These are phyloP conservation scores for Persicaria maculosa DNA, from an alignment of 148 eudicot species.

Conservation along the genomic window DNA sequence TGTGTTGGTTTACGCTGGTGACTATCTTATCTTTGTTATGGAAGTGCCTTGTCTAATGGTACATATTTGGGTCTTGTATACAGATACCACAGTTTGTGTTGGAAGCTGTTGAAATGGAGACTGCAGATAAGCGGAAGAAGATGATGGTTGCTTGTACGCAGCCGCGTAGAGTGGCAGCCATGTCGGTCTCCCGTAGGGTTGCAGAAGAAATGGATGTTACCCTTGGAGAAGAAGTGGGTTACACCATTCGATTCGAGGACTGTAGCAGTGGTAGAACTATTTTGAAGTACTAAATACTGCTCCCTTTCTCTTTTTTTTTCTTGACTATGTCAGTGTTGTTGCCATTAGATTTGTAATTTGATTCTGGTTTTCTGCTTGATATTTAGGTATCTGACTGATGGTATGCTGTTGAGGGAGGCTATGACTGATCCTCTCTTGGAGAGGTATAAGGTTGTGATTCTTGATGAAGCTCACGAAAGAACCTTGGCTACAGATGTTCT, in stretches of 20 bases:
- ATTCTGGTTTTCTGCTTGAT: conserved; percentile 6
- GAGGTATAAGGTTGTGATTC: conserved; percentile 72
- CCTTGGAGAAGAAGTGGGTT: conserved; percentile 97
- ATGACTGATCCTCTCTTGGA: conserved; percentile 91
- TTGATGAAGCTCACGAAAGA: conserved; percentile 95
- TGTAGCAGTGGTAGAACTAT: conserved; percentile 73
- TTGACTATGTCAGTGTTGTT: neutral
- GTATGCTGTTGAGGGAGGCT: conserved; percentile 95
- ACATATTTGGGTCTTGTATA: neutral
- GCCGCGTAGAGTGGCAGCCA: conserved; percentile 98
- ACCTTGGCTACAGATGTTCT: conserved; percentile 87
- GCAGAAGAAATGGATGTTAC: conserved; percentile 98
- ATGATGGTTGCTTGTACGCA: conserved; percentile 88
- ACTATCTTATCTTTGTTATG: neutral
- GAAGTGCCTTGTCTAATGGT: neutral
- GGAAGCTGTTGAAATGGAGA: conserved; percentile 73
- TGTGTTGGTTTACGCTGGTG: neutral
- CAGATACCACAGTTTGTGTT: conserved; percentile 97
- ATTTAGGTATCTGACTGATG: conserved; percentile 79
- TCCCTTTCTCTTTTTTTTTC: neutral
- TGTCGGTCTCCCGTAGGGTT: conserved; percentile 96
- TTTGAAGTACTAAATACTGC: conserved; percentile 46
- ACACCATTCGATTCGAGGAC: conserved; percentile 86
- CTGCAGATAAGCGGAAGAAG: conserved; percentile 55
- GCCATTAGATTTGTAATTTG: neutral